phyloP scores from a whole-genome alignment of 768 basidiomycete species.

The Cystobasidiopsis lactophilus region DNA sequence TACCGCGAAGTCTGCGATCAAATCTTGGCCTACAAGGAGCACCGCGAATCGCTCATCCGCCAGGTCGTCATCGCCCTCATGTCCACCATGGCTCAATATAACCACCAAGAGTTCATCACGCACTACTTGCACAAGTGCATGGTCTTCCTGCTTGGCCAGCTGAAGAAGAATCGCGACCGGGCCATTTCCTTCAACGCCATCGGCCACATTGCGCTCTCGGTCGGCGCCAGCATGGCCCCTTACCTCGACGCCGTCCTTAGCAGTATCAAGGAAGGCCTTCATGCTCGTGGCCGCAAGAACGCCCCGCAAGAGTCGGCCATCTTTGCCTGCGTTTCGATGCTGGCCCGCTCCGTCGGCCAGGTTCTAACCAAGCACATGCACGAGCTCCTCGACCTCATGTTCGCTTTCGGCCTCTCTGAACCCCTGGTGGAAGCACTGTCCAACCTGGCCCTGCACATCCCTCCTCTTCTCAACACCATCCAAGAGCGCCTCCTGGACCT shows the following conservation, averaged over 20 bases:
- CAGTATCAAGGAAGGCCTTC: slow-evolving; percentile 72
- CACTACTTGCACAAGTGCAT: slow-evolving; percentile 83
- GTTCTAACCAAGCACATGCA: slow-evolving; percentile 87
- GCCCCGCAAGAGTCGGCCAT: slow-evolving; percentile 83
- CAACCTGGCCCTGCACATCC: slow-evolving; percentile 65
- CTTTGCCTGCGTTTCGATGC: slow-evolving; percentile 93
- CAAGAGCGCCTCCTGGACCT: slow-evolving; percentile 86
- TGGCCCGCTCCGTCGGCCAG: slow-evolving; percentile 82
- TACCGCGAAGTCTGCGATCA: slow-evolving; percentile 74
- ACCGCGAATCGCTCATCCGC: slow-evolving; percentile 66
- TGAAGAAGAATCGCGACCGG: slow-evolving; percentile 72
- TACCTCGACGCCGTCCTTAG: slow-evolving; percentile 79
- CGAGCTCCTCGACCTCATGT: slow-evolving; percentile 91
- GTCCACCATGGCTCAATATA: slow-evolving; percentile 80
- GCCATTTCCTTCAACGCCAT: slow-evolving; percentile 83
- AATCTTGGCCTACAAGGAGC: slow-evolving; percentile 65
- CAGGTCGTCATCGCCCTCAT: slow-evolving; percentile 91
- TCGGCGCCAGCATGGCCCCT: slow-evolving; percentile 82
- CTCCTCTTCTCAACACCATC: slow-evolving; percentile 69
- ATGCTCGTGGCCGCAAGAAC: slow-evolving; percentile 67
- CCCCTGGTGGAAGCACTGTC: slow-evolving; percentile 62
- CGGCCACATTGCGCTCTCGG: slow-evolving; percentile 76
- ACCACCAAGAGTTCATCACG: slow-evolving; percentile 73
- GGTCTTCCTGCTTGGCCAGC: slow-evolving; percentile 65
- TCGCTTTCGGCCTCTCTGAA: slow-evolving; percentile 77